These are phyloP conservation scores for Sextonia rubra DNA, from an alignment of 164 flowering plant species.

Conservation along the genomic window DNA sequence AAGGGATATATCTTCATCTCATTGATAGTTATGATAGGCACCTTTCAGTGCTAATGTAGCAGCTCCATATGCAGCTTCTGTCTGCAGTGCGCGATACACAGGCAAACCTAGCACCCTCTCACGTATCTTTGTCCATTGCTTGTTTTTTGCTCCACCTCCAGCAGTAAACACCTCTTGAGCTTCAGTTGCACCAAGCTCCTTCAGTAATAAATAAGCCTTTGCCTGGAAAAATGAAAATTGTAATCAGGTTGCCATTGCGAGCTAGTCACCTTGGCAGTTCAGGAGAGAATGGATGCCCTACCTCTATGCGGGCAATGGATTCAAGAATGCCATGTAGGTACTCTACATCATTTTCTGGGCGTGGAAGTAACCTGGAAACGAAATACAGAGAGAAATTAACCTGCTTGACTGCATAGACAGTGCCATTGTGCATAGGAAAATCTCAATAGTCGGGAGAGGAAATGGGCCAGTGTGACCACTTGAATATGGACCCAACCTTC, in stretches of 20 bases:
- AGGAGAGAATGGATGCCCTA: slow-evolving; percentile 12
- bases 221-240: slow-evolving; percentile 37
- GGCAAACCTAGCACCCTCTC: slow-evolving; percentile 81
- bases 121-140: slow-evolving; percentile 72
- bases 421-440: too few relatives aligned
- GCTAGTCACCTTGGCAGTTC: not conserved
- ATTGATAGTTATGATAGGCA: slow-evolving; percentile 12
- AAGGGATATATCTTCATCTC: not conserved
- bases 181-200: slow-evolving; percentile 76
- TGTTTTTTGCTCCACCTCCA: slow-evolving; percentile 89
- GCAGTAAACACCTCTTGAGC: slow-evolving; percentile 84
- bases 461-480: too few relatives aligned
- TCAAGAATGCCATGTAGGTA: slow-evolving; percentile 92
- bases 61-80: slow-evolving; percentile 98
- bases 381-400: not conserved
- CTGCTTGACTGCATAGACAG: not conserved
- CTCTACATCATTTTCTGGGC: slow-evolving; percentile 75
- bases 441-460: too few relatives aligned
- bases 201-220: slow-evolving; percentile 63
- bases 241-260: not conserved
- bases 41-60: slow-evolving; percentile 83
- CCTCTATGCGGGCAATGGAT: slow-evolving; percentile 97
- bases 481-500: too few relatives aligned
- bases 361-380: slow-evolving; percentile 65
- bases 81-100: slow-evolving; percentile 63